A percentile compares a stretch with the other conserved stretches of the same genome.
Conservation (phyloP, 768 basidiomycete genomes). For the Thelephora ganbajun region DNA sequence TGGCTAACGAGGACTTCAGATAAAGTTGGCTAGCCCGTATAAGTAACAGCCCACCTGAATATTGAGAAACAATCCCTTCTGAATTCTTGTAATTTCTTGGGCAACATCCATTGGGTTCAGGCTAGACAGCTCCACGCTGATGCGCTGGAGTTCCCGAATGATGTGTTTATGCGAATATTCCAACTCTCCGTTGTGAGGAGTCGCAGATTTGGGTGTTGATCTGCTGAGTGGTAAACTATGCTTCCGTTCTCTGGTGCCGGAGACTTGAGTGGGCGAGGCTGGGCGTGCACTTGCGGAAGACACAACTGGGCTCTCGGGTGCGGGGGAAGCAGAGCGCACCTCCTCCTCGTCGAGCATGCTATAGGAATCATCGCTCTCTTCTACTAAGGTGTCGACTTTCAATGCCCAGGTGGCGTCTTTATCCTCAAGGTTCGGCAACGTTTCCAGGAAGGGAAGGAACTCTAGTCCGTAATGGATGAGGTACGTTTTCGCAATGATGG, state of each 20-base stretch:
- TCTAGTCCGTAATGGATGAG: constrained; percentile 78
- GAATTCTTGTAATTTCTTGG: constrained; percentile 71
- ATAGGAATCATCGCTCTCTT: constrained; percentile 52
- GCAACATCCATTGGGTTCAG: constrained; percentile 59
- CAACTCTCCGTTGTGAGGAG: constrained; percentile 14
- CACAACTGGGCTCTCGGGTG: background rate
- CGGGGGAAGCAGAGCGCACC: constrained; percentile 5
- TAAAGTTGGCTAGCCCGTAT: background rate
- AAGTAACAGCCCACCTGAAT: constrained; percentile 46
- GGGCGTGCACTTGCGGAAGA: background rate
- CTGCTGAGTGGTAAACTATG: constrained; percentile 42
- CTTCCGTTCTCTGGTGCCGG: constrained; percentile 43
- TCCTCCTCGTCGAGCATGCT: constrained; percentile 42
- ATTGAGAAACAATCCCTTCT: constrained; percentile 51
- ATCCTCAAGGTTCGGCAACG: constrained; percentile 48
- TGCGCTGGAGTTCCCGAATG: constrained; percentile 45
- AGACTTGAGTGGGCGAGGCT: constrained; percentile 8
- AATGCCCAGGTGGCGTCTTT: constrained; percentile 64
- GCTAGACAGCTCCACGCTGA: constrained; percentile 41
- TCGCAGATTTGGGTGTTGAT: constrained; percentile 21
- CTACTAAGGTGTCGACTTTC: constrained; percentile 40
- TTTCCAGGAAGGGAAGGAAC: constrained; percentile 68
- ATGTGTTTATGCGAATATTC: constrained; percentile 41
- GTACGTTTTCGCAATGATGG: constrained; percentile 66
- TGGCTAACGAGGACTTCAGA: constrained; percentile 34